Percentiles rank a stretch among this genome's conserved stretches.
phyloP scores from a whole-genome alignment of 768 basidiomycete species.

The Suillus subalutaceus region DNA sequence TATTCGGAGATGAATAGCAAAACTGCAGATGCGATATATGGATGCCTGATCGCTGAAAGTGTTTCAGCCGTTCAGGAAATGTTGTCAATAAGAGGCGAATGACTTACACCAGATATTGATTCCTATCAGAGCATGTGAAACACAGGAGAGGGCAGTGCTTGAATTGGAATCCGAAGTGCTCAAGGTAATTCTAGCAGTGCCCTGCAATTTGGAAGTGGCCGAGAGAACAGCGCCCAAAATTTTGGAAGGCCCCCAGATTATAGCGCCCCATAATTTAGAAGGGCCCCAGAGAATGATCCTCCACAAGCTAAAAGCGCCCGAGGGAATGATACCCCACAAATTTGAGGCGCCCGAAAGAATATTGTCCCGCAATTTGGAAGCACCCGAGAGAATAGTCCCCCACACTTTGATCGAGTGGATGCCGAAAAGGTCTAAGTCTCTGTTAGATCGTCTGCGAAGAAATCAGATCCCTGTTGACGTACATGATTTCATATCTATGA shows the following conservation, averaged over 20 bases:
- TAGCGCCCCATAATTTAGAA: background rate
- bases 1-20: background rate
- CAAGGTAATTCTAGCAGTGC: background rate
- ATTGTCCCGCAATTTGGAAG: background rate
- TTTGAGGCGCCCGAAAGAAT: background rate
- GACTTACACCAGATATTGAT: background rate
- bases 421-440: background rate
- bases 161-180: background rate
- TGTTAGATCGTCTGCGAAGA: background rate
- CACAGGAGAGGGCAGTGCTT: background rate
- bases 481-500: background rate
- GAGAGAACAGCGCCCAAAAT: background rate
- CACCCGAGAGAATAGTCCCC: background rate
- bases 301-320: background rate
- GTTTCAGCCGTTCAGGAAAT: background rate
- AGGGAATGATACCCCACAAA: background rate
- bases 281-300: background rate
- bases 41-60: conserved; percentile 1
- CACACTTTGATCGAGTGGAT: background rate
- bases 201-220: background rate
- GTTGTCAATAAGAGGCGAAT: background rate
- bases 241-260: background rate
- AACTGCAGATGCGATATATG: conserved; percentile 3
- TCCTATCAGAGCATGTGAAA: background rate
- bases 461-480: background rate